Evolutionary conservation across 805 yeast species (phyloP).

Genomic region (Wickerhamiella galacta): DNA sequence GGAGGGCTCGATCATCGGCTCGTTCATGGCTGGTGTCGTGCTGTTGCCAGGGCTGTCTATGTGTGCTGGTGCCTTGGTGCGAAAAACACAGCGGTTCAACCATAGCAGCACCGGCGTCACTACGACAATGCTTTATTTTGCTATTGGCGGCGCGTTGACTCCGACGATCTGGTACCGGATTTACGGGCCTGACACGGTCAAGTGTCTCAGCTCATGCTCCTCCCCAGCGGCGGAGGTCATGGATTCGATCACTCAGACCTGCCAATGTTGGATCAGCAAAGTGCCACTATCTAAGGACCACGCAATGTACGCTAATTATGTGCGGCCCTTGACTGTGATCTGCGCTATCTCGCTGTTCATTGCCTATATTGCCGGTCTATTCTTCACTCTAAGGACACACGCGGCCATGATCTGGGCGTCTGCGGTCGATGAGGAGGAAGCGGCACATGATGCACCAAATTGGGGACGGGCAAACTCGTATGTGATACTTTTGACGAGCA

Average conservation of each 20-base stretch:
- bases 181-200: conserved; percentile 70
- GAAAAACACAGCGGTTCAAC: conserved; percentile 89
- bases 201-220: conserved; percentile 28
- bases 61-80: conserved; percentile 90
- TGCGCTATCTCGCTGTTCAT: conserved; percentile 69
- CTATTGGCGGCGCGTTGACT: conserved; percentile 77
- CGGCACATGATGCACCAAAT: conserved; percentile 92
- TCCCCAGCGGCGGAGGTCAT: conserved; percentile 11
- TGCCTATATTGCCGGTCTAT: conserved; percentile 75
- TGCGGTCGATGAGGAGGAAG: conserved; percentile 31
- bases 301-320: conserved; percentile 42
- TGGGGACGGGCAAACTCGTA: conserved; percentile 84
- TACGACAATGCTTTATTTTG: conserved; percentile 85
- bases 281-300: conserved; percentile 53
- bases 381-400: conserved; percentile 88
- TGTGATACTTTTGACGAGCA: conserved; percentile 65
- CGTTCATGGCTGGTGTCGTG: conserved; percentile 80
- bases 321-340: conserved; percentile 65
- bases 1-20: conserved; percentile 91
- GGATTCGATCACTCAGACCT: conserved; percentile 13
- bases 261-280: conserved; percentile 42
- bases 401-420: conserved; percentile 93
- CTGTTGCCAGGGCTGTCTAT: conserved; percentile 86
- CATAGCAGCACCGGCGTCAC: conserved; percentile 96
- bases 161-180: conserved; percentile 84